Evolutionary conservation across 2,329 filamentous ascomycete species (phyloP).

Genomic region (Pseudonectria foliicola): DNA sequence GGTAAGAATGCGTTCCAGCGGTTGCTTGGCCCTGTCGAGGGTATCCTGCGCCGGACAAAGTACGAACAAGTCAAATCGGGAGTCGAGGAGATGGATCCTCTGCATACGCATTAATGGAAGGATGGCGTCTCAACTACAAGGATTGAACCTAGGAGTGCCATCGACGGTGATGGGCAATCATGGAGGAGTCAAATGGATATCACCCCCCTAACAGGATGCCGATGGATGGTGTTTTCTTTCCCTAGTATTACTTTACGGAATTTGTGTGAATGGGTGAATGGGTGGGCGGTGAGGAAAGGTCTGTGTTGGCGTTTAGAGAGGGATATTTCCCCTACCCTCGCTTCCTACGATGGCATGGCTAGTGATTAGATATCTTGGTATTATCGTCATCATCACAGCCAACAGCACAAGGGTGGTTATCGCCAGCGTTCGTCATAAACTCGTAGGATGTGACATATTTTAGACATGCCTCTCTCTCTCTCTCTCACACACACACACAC

Average conservation of each 20-base stretch:
- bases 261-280: slow-evolving; percentile 10
- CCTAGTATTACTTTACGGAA: slow-evolving; percentile 6
- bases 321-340: slow-evolving; percentile 25
- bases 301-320: slow-evolving; percentile 23
- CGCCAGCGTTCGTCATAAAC: too few species aligned
- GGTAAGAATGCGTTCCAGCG: slow-evolving; percentile 94
- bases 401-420: neutral
- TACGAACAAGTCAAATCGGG: slow-evolving; percentile 54
- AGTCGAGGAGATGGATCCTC: slow-evolving; percentile 61
- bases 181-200: neutral
- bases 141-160: neutral
- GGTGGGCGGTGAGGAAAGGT: slow-evolving; percentile 14
- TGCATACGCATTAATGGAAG: slow-evolving; percentile 35
- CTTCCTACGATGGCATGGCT: slow-evolving; percentile 28
- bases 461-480: neutral
- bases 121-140: neutral
- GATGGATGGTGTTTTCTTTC: neutral
- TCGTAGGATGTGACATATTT: too few species aligned
- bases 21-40: slow-evolving; percentile 83
- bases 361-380: slow-evolving; percentile 30
- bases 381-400: slow-evolving; percentile 9
- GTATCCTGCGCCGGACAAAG: slow-evolving; percentile 79
- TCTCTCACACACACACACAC: neutral
- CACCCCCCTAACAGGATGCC: neutral
- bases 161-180: neutral